Conservation (phyloP, 108 stramenopile species). For the Nannochloropsis gaditana region DNA sequence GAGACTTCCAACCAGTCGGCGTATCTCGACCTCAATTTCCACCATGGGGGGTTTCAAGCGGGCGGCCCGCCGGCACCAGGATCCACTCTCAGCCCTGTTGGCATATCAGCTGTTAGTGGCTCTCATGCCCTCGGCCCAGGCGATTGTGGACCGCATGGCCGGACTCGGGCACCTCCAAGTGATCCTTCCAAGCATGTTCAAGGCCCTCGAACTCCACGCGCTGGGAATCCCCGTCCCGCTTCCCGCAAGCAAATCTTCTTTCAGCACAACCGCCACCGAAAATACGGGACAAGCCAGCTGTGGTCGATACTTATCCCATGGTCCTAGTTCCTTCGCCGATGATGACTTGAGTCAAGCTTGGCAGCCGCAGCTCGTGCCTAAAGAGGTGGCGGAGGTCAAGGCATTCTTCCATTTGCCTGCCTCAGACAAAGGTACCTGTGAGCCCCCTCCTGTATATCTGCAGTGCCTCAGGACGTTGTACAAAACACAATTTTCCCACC, state of each 20-base stretch:
- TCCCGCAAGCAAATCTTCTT: background rate
- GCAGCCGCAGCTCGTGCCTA: background rate
- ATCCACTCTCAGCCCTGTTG: background rate
- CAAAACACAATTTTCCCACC: background rate
- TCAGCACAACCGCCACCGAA: too few species aligned
- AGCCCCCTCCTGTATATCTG: background rate
- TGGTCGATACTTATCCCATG: too few species aligned
- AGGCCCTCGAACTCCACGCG: background rate
- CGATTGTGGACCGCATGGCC: background rate
- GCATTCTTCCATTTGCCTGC: background rate
- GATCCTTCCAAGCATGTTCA: background rate
- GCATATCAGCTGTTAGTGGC: background rate
- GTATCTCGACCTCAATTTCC: background rate
- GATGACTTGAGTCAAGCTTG: too few species aligned
- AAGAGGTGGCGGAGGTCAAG: background rate
- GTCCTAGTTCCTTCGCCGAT: too few species aligned
- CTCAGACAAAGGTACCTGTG: background rate
- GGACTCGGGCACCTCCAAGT: background rate
- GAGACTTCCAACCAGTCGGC: background rate
- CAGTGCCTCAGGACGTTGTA: background rate
- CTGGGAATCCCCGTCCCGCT: background rate
- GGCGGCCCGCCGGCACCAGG: background rate
- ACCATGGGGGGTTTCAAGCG: background rate
- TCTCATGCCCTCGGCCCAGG: background rate
- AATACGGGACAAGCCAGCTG: too few species aligned